Percentiles rank a stretch among this genome's conserved stretches.
phyloP scores from a whole-genome alignment of 495 filamentous ascomycete species.

The Penicillium lagena region DNA sequence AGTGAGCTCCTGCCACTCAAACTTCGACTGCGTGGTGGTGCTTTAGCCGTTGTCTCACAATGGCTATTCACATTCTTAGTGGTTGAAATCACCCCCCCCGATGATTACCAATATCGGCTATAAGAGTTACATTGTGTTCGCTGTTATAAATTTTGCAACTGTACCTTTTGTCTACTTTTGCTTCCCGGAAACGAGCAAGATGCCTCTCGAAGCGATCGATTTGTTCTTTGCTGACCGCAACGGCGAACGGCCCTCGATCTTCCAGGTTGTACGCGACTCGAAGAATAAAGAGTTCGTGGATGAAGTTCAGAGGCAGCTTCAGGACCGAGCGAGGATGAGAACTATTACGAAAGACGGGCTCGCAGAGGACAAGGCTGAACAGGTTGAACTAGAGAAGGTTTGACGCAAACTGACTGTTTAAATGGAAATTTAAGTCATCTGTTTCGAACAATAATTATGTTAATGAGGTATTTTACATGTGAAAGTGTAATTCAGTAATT shows the following conservation, averaged over 20 bases:
- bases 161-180: slow-evolving; percentile 51
- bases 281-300: slow-evolving; percentile 8
- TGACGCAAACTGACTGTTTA: not conserved
- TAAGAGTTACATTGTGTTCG: slow-evolving; percentile 50
- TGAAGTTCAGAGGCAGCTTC: slow-evolving; percentile 4
- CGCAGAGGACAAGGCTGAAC: not conserved
- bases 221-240: slow-evolving; percentile 11
- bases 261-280: slow-evolving; percentile 10
- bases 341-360: not conserved
- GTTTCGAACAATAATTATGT: no score
- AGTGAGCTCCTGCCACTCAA: slow-evolving; percentile 34
- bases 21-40: slow-evolving; percentile 9
- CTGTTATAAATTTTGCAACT: slow-evolving; percentile 17
- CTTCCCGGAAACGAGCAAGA: slow-evolving; percentile 50
- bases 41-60: slow-evolving; percentile 2
- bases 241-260: slow-evolving; percentile 9
- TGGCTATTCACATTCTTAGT: slow-evolving; percentile 27
- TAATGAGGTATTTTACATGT: no score
- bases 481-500: no score
- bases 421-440: not conserved
- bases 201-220: slow-evolving; percentile 8
- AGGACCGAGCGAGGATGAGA: slow-evolving; percentile 7
- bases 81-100: slow-evolving; percentile 49
- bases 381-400: not conserved
- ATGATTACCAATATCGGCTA: slow-evolving; percentile 46